Percentiles rank a stretch among this genome's conserved stretches.
Conservation (phyloP, 192 early-diverging fungal genomes). For the Backusella circina region DNA sequence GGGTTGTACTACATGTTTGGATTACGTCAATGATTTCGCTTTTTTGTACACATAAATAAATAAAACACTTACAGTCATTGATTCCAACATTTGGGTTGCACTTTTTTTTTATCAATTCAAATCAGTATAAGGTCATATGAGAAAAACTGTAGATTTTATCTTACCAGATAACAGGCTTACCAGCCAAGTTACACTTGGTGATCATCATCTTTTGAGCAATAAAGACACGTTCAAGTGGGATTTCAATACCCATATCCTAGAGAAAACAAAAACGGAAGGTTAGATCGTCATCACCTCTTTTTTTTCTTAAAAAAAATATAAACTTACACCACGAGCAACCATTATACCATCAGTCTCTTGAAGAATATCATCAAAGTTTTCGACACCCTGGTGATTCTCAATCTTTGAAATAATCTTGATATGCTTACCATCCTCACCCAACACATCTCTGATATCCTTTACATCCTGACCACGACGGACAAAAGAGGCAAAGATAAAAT, state of each 20-base stretch:
- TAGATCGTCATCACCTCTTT: background rate
- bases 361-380: constrained; percentile 99
- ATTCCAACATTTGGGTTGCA: constrained; percentile 98
- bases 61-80: constrained; percentile 67
- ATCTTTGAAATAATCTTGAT: constrained; percentile 99
- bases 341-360: constrained; percentile 93
- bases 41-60: constrained; percentile 4
- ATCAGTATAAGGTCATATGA: constrained; percentile 2
- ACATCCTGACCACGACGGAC: constrained; percentile 93
- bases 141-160: constrained; percentile 2
- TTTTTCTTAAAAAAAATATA: background rate
- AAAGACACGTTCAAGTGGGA: constrained; percentile 89
- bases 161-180: constrained; percentile 90
- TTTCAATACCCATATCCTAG: constrained; percentile 92
- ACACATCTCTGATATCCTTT: constrained; percentile 78
- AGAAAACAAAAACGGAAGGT: background rate
- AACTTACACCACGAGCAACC: constrained; percentile 86
- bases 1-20: constrained; percentile 75
- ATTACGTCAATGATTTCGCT: background rate
- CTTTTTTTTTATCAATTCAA: constrained; percentile 29
- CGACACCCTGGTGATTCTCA: constrained; percentile 95
- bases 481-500: constrained; percentile 95
- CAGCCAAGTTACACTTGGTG: constrained; percentile 94
- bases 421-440: constrained; percentile 74
- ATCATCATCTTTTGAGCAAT: constrained; percentile 99